Evolutionary conservation across 2,329 filamentous ascomycete species (phyloP).

Genomic region (Ophiostoma perfectum): DNA sequence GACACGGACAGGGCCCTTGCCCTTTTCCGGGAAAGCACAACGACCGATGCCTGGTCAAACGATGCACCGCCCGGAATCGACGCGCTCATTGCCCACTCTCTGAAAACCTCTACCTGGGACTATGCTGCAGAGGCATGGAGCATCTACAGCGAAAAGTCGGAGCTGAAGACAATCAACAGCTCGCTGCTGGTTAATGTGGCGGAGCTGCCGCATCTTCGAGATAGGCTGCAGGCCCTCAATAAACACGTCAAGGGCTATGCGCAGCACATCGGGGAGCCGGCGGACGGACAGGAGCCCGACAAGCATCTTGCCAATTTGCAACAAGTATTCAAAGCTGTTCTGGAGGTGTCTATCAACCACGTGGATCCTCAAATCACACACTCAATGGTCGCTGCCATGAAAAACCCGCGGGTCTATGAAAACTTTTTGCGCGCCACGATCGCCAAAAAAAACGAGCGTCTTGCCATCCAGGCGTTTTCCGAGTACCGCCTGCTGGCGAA

Average conservation of each 20-base stretch:
- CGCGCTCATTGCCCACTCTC: conserved; percentile 39
- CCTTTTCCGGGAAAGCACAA: conserved; percentile 37
- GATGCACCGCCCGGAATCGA: conserved; percentile 37
- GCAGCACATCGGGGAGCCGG: background rate
- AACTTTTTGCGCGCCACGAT: conserved; percentile 38
- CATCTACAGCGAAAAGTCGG: conserved; percentile 29
- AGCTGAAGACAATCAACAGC: conserved; percentile 5
- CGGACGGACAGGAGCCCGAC: background rate
- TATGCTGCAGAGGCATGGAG: conserved; percentile 37
- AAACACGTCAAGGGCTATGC: background rate
- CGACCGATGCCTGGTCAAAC: background rate
- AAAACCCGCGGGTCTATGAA: conserved; percentile 40
- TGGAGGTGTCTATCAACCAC: conserved; percentile 20
- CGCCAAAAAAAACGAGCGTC: conserved; percentile 28
- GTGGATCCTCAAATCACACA: conserved; percentile 30
- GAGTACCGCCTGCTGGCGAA: conserved; percentile 42
- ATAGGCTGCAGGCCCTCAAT: background rate
- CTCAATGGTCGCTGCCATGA: conserved; percentile 39
- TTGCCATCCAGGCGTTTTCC: conserved; percentile 42
- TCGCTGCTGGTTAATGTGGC: conserved; percentile 35
- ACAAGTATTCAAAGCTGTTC: conserved; percentile 18
- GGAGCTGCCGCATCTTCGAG: conserved; percentile 1
- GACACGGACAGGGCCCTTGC: conserved; percentile 38
- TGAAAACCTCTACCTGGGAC: conserved; percentile 37
- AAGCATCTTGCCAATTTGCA: background rate